Evolutionary conservation across 176 grass and related monocot genomes (phyloP).

Genomic region (Hordeum marinum): DNA sequence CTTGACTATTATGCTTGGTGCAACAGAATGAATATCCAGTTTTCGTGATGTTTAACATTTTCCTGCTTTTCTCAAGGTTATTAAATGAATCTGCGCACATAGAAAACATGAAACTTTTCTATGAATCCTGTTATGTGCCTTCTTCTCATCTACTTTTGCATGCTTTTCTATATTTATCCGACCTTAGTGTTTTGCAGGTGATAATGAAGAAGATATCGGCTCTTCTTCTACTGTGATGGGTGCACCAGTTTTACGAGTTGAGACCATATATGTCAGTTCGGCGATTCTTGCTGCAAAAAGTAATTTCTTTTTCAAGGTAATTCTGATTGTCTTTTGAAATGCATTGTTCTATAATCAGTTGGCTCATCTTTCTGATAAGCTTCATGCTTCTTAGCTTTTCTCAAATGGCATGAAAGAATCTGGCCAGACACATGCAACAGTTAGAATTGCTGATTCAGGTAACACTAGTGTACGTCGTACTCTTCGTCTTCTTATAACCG

Average conservation of each 20-base stretch:
- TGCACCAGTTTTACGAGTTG: constrained; percentile 45
- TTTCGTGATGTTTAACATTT: too few species aligned
- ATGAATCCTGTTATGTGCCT: too few species aligned
- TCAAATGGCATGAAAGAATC: constrained; percentile 12
- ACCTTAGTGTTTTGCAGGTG: constrained; percentile 29
- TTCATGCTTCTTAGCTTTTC: constrained; percentile 1
- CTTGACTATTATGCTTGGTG: too few species aligned
- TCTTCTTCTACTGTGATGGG: constrained; percentile 38
- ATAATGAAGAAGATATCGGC: constrained; percentile 56
- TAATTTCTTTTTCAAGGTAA: constrained; percentile 83
- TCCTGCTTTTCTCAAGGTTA: too few species aligned
- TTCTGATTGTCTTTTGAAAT: background rate
- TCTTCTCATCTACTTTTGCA: background rate
- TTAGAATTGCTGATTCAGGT: constrained; percentile 61
- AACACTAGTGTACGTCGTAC: background rate
- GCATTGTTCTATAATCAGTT: background rate
- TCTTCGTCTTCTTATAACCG: background rate
- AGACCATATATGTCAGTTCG: constrained; percentile 67
- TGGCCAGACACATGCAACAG: constrained; percentile 58
- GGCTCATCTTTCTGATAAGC: background rate
- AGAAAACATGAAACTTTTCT: too few species aligned
- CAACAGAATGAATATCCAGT: too few species aligned
- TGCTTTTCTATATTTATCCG: background rate
- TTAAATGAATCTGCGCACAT: too few species aligned
- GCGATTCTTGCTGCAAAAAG: constrained; percentile 86